Evolutionary conservation across 2,329 filamentous ascomycete genomes (phyloP).

Genomic region (Aureobasidium leucospermi): DNA sequence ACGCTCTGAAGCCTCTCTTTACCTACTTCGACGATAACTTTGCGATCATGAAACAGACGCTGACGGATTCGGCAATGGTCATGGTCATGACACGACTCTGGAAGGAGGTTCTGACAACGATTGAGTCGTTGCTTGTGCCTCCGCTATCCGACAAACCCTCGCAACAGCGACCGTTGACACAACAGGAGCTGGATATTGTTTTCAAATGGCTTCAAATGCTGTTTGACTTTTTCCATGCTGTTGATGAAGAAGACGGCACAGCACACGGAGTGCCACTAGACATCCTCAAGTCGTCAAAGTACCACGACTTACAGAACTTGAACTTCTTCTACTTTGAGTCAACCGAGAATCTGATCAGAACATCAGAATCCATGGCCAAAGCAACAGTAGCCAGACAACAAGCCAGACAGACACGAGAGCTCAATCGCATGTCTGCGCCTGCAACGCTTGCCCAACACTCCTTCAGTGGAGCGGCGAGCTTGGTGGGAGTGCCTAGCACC

Average conservation of each 20-base stretch:
- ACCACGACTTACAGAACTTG: slow-evolving; percentile 90
- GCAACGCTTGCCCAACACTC: slow-evolving; percentile 43
- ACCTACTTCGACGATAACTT: slow-evolving; percentile 98
- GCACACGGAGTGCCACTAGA: slow-evolving; percentile 83
- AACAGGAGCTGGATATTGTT: slow-evolving; percentile 87
- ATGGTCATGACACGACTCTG: slow-evolving; percentile 96
- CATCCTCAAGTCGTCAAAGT: slow-evolving; percentile 93
- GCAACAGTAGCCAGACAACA: slow-evolving; percentile 75
- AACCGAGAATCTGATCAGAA: slow-evolving; percentile 83
- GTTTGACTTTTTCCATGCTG: slow-evolving; percentile 90
- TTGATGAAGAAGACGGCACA: slow-evolving; percentile 75
- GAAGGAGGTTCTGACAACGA: slow-evolving; percentile 92
- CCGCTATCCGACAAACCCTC: slow-evolving; percentile 93
- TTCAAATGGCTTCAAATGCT: slow-evolving; percentile 90
- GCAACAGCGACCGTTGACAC: slow-evolving; percentile 70
- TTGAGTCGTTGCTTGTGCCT: slow-evolving; percentile 84
- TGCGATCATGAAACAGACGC: slow-evolving; percentile 94
- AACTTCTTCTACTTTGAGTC: slow-evolving; percentile 99
- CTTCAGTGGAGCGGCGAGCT: slow-evolving; percentile 40
- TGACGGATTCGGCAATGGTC: slow-evolving; percentile 93
- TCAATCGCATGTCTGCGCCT: slow-evolving; percentile 65
- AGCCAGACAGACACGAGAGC: slow-evolving; percentile 33
- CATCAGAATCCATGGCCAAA: slow-evolving; percentile 92
- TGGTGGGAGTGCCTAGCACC: slow-evolving; percentile 54
- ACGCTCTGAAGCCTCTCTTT: slow-evolving; percentile 76